phyloP scores from a whole-genome alignment of 345 rosid genomes.

The Lepidium africanum region DNA sequence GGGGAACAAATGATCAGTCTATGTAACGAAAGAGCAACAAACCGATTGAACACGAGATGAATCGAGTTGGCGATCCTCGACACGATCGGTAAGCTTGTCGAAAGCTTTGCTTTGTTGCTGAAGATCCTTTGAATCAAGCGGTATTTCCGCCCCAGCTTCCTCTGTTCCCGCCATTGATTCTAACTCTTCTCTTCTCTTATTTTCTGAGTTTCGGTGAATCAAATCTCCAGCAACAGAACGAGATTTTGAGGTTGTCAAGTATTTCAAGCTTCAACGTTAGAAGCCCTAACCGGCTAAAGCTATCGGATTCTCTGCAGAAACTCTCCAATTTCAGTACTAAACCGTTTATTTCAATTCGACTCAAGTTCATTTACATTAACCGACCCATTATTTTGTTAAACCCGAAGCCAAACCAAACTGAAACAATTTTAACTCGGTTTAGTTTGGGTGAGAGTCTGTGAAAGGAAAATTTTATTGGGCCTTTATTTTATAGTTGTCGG shows the following conservation, averaged over 20 bases:
- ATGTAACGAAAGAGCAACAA: not conserved
- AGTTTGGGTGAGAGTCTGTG: not conserved
- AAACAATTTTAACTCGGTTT: not conserved
- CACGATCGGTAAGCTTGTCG: conserved; percentile 96
- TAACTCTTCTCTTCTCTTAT: not conserved
- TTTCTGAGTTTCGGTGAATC: conserved; percentile 4
- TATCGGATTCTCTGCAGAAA: not conserved
- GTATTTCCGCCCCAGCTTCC: conserved; percentile 53
- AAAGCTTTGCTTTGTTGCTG: conserved; percentile 98
- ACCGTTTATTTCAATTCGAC: not conserved
- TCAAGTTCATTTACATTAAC: no score
- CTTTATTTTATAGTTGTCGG: not conserved
- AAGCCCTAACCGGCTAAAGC: conserved; percentile 18
- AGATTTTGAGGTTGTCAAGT: not conserved
- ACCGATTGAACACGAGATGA: conserved; percentile 94
- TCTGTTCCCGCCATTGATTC: conserved; percentile 64
- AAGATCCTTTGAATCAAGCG: conserved; percentile 77
- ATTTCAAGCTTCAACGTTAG: conserved; percentile 2
- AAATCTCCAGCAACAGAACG: conserved; percentile 5
- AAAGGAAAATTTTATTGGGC: not conserved
- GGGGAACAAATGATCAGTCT: not conserved
- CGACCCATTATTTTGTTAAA: not conserved
- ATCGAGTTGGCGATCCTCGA: conserved; percentile 97
- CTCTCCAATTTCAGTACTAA: not conserved
- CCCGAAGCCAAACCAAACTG: not conserved